Evolutionary conservation across 805 yeast species (phyloP), one percentile per base, ranked within the genome.

Genomic region (Teunomyces tritomae): DNA sequence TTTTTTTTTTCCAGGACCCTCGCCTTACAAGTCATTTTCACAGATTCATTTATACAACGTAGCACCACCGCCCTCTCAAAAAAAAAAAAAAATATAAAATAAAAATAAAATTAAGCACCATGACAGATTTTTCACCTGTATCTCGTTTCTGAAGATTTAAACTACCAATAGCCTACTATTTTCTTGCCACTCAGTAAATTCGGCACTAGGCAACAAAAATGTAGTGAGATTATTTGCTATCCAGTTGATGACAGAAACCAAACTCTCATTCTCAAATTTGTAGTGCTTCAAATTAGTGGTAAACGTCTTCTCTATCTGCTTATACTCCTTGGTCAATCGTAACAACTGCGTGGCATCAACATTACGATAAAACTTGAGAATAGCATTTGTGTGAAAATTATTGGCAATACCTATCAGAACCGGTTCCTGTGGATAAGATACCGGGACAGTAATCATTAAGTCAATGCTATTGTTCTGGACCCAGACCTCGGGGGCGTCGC

Each of bases 191-290:
- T 43, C 17, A 9, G 35, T n/a, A 17, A 47, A 47, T 11, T 33
- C 47, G 9, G 32, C 30, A 9, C 14, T 32, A 5, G 35, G 24
- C 20, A 14, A 13, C 24, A 62, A 52, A 46, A 65, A 63, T 8
- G 37, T 37, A 3, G 54, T 58, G 43, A 67, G 36, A 40, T 68
- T 61, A 46, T 67, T 68, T 9, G 63, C 53, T 4, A 71, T 42
- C 61, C 67, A 64, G 53, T 70, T 71, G 47, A 70, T 44, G 11
- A 58, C 54, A 9, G 54, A 51, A n/a, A 69, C 61, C 20, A 71
- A 53, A 49, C 45, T 55, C 3, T 35, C 28, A 14, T 46, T 42
- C 7, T 45, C 50, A 36, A 63, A 59, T 24, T 53, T 48, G 42
- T 43, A 56, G 24, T 20, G 24, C 24, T 20, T 20, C 24, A 20